Evolutionary conservation across 345 rosid genomes (phyloP), one percentile per base, ranked within the genome.

Genomic region (Turritis glabra): DNA sequence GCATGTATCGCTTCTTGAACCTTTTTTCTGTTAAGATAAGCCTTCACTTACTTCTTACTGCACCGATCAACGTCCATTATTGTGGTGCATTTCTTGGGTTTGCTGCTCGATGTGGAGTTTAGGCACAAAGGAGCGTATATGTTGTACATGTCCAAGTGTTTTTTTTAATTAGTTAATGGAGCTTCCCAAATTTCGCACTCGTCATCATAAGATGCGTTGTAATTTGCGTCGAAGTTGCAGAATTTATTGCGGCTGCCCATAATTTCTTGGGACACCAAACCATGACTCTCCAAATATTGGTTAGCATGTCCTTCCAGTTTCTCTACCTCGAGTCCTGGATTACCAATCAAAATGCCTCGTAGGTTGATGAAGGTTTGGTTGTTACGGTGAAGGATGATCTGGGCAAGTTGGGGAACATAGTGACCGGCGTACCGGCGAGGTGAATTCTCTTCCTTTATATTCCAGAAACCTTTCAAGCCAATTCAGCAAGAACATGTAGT

Each of bases 371-470:
- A 81, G 50, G 79, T 15, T 80, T 79, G 59, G 80, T 72, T 86
- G 78, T 90, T 90, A 67, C 74, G 83, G 22, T 81, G 85, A 62
- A 76, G 38, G 74, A 90, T 79, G 15, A 84, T 69, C 54, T 89
- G 88, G 40, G 96, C 91, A 63, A 93, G 86, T 75, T 83, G 87
- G 11, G 98, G 95, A 22, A 83, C 85, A 77, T 87, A 92, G 63
- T 82, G 89, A 64, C 98, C 98, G n/a, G 90, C 96, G 60, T 90
- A 92, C 94, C 91, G 0, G 86, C 85, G n/a, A 90, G 81, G 72
- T 86, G 90, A 66, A 89, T 69, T 0, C 53, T 50, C 86, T 77
- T 2, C 46, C 54, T 79, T 79, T 81, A 55, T 84, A 88, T 0
- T 83, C 73, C 0, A 96, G 98, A 75, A 88, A 92, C 80, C 80